phyloP scores from a whole-genome alignment of 305 asterid species.

The Fraxinus xanthoxyloides region DNA sequence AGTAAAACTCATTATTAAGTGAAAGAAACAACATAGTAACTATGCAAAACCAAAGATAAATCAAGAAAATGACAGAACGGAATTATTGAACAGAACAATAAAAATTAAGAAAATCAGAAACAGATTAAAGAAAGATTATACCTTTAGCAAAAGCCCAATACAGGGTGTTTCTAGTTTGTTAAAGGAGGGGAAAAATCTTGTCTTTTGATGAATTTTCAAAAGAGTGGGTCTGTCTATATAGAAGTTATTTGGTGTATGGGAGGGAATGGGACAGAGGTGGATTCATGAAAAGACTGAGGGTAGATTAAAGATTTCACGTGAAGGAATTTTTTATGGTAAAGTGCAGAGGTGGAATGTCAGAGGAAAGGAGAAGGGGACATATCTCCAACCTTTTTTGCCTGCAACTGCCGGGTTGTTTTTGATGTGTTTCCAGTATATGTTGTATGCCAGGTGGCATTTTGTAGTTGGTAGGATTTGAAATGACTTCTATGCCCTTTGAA shows the following conservation, averaged over 20 bases:
- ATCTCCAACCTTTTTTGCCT: slow-evolving; percentile 41
- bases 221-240: slow-evolving; percentile 33
- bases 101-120: not conserved
- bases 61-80: slow-evolving; percentile 13
- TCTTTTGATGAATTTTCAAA: slow-evolving; percentile 44
- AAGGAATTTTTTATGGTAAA: not conserved
- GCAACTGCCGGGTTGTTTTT: slow-evolving; percentile 43
- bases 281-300: slow-evolving; percentile 25
- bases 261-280: slow-evolving; percentile 22
- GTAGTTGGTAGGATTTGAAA: slow-evolving; percentile 18
- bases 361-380: slow-evolving; percentile 63
- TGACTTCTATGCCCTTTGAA: slow-evolving; percentile 2
- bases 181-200: slow-evolving; percentile 19
- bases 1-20: not conserved
- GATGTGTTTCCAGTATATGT: not conserved
- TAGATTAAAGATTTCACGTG: slow-evolving; percentile 9
- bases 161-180: slow-evolving; percentile 3
- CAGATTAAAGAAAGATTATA: slow-evolving; percentile 27
- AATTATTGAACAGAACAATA: not conserved
- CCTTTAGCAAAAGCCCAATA: slow-evolving; percentile 34
- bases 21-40: not conserved
- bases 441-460: slow-evolving; percentile 32
- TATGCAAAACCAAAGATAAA: not conserved
- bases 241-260: slow-evolving; percentile 18
- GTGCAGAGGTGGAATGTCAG: slow-evolving; percentile 85